Conservation (phyloP, 805 yeast genomes). For the Suhomyces sp. region DNA sequence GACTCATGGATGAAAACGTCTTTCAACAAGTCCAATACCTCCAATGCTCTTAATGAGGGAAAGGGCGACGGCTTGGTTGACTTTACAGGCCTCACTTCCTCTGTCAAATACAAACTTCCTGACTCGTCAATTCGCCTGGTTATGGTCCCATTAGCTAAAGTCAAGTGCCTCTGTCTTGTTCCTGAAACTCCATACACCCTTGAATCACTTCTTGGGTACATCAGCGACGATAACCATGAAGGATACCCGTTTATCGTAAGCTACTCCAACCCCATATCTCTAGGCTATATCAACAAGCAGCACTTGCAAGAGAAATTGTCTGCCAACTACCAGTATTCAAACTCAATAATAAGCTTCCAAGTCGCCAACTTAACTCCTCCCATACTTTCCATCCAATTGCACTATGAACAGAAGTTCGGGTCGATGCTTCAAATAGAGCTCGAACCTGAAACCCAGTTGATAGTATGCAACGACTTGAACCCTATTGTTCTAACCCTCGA, state of each 20-base stretch:
- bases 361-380: conserved; percentile 14
- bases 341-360: conserved; percentile 19
- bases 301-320: conserved; percentile 15
- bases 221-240: conserved; percentile 35
- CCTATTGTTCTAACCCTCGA: conserved; percentile 34
- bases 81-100: conserved; percentile 27
- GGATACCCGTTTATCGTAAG: conserved; percentile 39
- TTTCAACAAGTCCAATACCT: conserved; percentile 21
- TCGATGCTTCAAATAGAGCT: conserved; percentile 14
- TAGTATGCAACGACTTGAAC: conserved; percentile 27
- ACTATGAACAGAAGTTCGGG: conserved; percentile 16
- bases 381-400: conserved; percentile 23
- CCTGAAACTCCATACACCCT: conserved; percentile 24
- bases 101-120: conserved; percentile 30
- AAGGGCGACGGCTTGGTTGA: conserved; percentile 39
- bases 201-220: conserved; percentile 15
- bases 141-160: conserved; percentile 29
- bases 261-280: conserved; percentile 19
- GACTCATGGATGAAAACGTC: conserved; percentile 42
- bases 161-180: conserved; percentile 27
- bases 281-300: conserved; percentile 37
- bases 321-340: background rate
- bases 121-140: conserved; percentile 23
- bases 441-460: conserved; percentile 18
- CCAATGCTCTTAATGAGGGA: conserved; percentile 21